Base-by-base conservation (phyloP, 2,329 filamentous ascomycete genomes). In the Passalora sequoiae region DNA sequence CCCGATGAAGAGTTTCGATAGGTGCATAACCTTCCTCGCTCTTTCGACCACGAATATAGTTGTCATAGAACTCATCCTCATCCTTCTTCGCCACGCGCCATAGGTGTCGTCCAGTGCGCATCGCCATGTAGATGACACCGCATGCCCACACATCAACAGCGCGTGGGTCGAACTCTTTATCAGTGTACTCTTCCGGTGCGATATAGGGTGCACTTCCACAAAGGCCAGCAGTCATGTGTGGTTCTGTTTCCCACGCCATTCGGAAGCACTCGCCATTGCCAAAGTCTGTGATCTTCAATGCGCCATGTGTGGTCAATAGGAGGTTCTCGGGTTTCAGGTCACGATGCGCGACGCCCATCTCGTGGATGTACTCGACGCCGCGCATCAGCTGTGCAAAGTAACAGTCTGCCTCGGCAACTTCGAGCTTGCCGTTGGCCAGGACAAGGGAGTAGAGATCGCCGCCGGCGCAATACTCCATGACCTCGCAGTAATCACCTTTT, bases 381-480 rank as follows among this genome's bases (percentile, higher is more conserved):
- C 92, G 86, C 91, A 98, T 97, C 68, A 97, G 82, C 68, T 98
- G 92, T 70, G 97, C 95, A 75, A 98, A 98, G 66, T 92, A 94
- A 69, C 92, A 98, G 65, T 98, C 92, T 47, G 92, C 91, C 68
- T 98, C 92, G 48, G 81, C 75, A 21, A 94, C 87, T 64, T 92
- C 89, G 15, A 98, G 81, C 67, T 95, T 95, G 46, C 87, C 87
- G 27, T 89, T 88, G 5, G 92, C 82, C 21, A 97, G 79, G 15
- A 98, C 85, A 4, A 98, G 76, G 0, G 89, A 96, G 67, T 97
- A 97, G 17, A 98, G 74, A 64, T 98, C 92, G 46, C 92, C 92
- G 48, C 92, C 92, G 27, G 91, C 89, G 64, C 92, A 98, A 63
- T 92, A 98, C 68, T 98, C 92, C 92, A 98, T 98, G 40, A 98